phyloP scores from a whole-genome alignment of 306 rosid species.

The Glycyrrhiza uralensis region DNA sequence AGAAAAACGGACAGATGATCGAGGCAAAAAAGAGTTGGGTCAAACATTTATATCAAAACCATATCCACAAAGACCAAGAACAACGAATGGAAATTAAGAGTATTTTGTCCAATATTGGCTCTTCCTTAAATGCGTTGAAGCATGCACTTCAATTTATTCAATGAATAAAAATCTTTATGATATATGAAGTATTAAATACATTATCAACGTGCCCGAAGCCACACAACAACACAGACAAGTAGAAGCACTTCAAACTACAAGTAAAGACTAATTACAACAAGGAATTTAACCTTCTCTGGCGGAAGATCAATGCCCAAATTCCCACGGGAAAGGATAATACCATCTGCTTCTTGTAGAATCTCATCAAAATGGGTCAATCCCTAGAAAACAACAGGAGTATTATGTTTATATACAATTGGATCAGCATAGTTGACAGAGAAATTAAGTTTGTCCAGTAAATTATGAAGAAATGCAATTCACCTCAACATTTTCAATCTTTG shows the following conservation, averaged over 20 bases:
- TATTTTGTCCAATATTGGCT: not conserved
- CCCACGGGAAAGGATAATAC: slow-evolving; percentile 89
- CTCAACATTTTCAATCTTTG: slow-evolving; percentile 89
- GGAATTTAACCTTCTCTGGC: slow-evolving; percentile 80
- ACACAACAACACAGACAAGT: not conserved
- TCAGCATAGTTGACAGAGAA: slow-evolving; percentile 1
- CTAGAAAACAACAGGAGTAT: slow-evolving; percentile 46
- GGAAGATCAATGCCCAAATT: slow-evolving; percentile 96
- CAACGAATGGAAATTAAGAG: not conserved
- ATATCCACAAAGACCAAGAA: not conserved
- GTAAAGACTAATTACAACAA: not conserved
- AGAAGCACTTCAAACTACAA: not conserved
- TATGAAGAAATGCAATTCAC: slow-evolving; percentile 42
- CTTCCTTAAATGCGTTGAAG: not conserved
- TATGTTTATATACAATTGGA: not conserved
- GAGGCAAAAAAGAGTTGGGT: not conserved
- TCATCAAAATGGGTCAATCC: slow-evolving; percentile 90
- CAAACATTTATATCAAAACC: not conserved
- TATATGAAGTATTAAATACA: not conserved
- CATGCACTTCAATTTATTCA: not conserved
- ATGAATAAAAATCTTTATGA: slow-evolving; percentile 3
- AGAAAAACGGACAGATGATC: not conserved
- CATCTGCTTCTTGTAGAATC: slow-evolving; percentile 94
- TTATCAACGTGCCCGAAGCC: not conserved
- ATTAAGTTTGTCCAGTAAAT: not conserved